Percentiles rank a stretch among this genome's conserved stretches.
Conservation (phyloP, 2,329 filamentous ascomycete species). For the Pezicula carpinea region DNA sequence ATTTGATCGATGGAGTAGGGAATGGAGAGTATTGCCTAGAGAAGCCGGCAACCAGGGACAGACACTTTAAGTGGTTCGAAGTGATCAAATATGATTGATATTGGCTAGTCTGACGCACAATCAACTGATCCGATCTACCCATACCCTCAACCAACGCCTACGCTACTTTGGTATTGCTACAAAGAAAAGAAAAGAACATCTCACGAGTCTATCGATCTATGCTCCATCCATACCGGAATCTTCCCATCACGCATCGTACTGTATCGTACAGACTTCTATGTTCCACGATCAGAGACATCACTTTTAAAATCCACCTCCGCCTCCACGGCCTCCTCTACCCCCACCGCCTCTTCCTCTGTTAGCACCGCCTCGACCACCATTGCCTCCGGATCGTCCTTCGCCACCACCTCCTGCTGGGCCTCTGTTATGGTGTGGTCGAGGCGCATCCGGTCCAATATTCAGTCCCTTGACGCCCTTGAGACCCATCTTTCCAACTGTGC, state of each 20-base stretch:
- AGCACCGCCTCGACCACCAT: conserved; percentile 13
- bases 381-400: conserved; percentile 9
- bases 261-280: background rate
- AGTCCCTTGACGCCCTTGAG: conserved; percentile 47
- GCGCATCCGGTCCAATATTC: conserved; percentile 39
- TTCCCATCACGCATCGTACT: background rate
- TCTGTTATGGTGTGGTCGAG: conserved; percentile 20
- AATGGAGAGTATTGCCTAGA: too few species aligned
- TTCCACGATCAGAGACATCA: background rate
- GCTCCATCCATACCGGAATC: too few species aligned
- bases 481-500: conserved; percentile 52
- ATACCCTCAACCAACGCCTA: conserved; percentile 8
- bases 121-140: too few species aligned
- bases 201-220: conserved; percentile 5
- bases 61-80: too few species aligned
- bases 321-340: conserved; percentile 15
- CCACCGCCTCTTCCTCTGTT: conserved; percentile 14
- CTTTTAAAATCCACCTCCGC: conserved; percentile 3
- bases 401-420: conserved; percentile 21
- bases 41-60: too few species aligned
- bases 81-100: too few species aligned
- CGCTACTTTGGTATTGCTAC: conserved; percentile 10
- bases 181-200: too few species aligned
- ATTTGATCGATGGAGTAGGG: too few species aligned
- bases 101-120: too few species aligned